Evolutionary conservation across 2,329 filamentous ascomycete genomes (phyloP), one percentile per base, ranked within the genome.

Genomic region (Xylaria sp.): DNA sequence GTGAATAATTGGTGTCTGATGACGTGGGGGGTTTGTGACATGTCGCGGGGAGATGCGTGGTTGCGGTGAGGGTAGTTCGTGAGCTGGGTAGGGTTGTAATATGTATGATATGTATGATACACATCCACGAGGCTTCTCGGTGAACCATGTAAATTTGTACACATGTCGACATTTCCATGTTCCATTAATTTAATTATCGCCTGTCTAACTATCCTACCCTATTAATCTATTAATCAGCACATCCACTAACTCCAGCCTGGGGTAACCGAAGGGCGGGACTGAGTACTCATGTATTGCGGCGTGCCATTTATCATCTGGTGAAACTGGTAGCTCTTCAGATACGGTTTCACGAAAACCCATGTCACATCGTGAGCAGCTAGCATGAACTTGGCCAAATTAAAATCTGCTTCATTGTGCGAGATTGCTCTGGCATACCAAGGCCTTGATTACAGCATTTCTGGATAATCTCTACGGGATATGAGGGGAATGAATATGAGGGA

Each of bases 251-350:
- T 50, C 13, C 36, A 17, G 39, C 15, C 10, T 49, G 13, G 17
- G 31, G 20, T n/a, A 33, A 39, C 15, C 20, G 49, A 44, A 42
- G 25, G 25, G n/a, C 39, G 47, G 60, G 39, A 49, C 31, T 51
- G n/a, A n/a, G n/a, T n/a, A n/a, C n/a, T n/a, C n/a, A 22, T 54
- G 20, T 50, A 31, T 13, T 44, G 25, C 31, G 33, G 33, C 44
- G 22, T 61, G 42, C 42, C 7, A 15, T n/a, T 50, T 9, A 27
- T 50, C 36, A 36, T 39, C 15, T 36, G 54, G 54, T 63, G 60
- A 67, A 67, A 63, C 65, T 27, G 49, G 33, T 36, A 55, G 54
- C 33, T 54, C 55, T 50, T 49, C 55, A 60, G 49, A 55, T 39
- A 15, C 39, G 27, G 65, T 67, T 67, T 67, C 65, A 63, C 31